Conservation (phyloP, 2,329 filamentous ascomycete genomes). For the Ascochyta pisi region DNA sequence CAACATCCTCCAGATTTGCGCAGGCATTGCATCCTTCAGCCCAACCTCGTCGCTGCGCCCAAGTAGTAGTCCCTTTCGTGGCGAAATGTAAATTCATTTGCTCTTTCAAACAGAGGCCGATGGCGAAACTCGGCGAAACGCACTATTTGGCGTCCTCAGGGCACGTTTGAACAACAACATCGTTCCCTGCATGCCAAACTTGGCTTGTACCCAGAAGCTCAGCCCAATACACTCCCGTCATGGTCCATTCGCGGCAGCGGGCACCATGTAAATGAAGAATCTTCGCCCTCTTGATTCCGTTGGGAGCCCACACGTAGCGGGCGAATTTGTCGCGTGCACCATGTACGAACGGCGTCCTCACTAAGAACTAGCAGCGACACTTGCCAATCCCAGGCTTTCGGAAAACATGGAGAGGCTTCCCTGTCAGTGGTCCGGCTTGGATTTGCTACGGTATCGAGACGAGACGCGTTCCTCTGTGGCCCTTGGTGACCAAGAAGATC, state of each 20-base stretch:
- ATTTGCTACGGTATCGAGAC: background rate
- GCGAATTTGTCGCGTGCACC: background rate
- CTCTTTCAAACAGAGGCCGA: slow-evolving; percentile 1
- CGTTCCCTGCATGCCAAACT: slow-evolving; percentile 4
- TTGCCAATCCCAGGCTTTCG: background rate
- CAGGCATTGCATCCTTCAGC: slow-evolving; percentile 14
- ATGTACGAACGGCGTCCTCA: slow-evolving; percentile 4
- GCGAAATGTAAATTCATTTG: background rate
- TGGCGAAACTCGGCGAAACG: background rate
- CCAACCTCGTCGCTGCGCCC: background rate
- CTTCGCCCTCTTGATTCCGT: background rate
- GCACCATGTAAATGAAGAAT: background rate
- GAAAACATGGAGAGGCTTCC: background rate
- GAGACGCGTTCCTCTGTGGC: background rate
- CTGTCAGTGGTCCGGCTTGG: background rate
- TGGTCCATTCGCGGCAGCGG: slow-evolving; percentile 2
- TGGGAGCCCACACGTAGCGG: slow-evolving; percentile 7
- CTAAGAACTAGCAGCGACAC: background rate
- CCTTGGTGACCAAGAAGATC: background rate
- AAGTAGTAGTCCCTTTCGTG: background rate
- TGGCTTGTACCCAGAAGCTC: background rate
- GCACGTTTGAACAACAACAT: slow-evolving; percentile 9
- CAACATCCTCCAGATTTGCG: slow-evolving; percentile 14
- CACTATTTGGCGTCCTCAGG: background rate
- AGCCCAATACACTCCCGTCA: background rate